These are phyloP conservation scores for Yamadazyma membranifaciens DNA, from an alignment of 1,139 yeast species.

Conservation along the genomic window DNA sequence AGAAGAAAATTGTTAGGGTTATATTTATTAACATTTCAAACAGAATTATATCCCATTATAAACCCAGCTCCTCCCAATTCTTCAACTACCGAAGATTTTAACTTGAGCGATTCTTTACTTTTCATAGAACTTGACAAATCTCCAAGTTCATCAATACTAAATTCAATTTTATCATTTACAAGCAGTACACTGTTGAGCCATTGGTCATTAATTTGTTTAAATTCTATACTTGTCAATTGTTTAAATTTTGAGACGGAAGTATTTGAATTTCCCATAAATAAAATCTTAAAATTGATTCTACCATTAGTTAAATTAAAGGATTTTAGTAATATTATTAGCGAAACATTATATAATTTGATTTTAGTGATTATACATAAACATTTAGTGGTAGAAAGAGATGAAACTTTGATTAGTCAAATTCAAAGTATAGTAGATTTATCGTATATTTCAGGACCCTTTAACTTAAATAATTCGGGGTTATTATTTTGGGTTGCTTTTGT, in stretches of 20 bases:
- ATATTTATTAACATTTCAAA: constrained; percentile 6
- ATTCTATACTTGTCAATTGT: constrained; percentile 11
- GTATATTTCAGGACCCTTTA: constrained; percentile 58
- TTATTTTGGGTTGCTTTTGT: constrained; percentile 52
- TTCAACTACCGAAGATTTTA: not conserved
- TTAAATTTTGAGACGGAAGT: not conserved
- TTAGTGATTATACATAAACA: constrained; percentile 4
- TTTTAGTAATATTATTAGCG: constrained; percentile 7
- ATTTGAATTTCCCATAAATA: constrained; percentile 1
- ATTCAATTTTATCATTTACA: constrained; percentile 4
- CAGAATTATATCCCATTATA: constrained; percentile 3
- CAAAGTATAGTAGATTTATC: constrained; percentile 51
- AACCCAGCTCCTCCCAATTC: too few species aligned
- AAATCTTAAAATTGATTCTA: constrained; percentile 9
- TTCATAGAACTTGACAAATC: not conserved
- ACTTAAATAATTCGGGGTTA: constrained; percentile 44
- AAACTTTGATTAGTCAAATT: constrained; percentile 36
- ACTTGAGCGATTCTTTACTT: constrained; percentile 2
- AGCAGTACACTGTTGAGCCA: constrained; percentile 6
- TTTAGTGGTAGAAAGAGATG: constrained; percentile 5
- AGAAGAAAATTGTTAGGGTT: constrained; percentile 1
- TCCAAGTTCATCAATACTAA: constrained; percentile 1
- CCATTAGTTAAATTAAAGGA: constrained; percentile 12
- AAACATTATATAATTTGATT: constrained; percentile 9
- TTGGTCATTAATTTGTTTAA: constrained; percentile 13